These are phyloP conservation scores for Ogataea siamensis DNA, from an alignment of 805 yeast genomes.

Conservation along the genomic window DNA sequence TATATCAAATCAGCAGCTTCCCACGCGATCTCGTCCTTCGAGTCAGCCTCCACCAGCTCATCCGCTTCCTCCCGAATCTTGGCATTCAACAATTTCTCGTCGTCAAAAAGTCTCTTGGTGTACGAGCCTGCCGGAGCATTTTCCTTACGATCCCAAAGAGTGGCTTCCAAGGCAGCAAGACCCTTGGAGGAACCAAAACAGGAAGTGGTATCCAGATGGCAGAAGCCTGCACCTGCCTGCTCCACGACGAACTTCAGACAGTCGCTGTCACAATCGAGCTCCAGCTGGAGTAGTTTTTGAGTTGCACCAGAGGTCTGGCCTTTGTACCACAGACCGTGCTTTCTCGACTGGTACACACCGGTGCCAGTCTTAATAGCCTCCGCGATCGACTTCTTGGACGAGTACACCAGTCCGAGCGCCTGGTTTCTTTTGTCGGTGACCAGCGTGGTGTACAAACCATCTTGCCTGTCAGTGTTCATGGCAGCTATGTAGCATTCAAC, in stretches of 20 bases:
- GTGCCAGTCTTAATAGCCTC: conserved; percentile 78
- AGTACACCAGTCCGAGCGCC: conserved; percentile 87
- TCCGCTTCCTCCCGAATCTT: conserved; percentile 96
- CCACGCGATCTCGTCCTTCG: conserved; percentile 76
- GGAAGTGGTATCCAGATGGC: conserved; percentile 78
- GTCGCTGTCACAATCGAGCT: conserved; percentile 89
- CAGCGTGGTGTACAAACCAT: conserved; percentile 81
- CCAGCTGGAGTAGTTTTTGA: conserved; percentile 66
- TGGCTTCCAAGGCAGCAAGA: conserved; percentile 61
- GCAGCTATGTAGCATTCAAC: conserved; percentile 45
- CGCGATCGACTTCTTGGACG: conserved; percentile 75
- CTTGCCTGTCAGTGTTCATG: conserved; percentile 77
- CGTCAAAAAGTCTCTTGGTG: conserved; percentile 83
- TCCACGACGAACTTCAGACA: conserved; percentile 83
- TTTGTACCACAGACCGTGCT: conserved; percentile 92
- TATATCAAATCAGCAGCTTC: conserved; percentile 90
- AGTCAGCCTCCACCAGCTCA: conserved; percentile 82
- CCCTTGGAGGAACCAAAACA: conserved; percentile 81
- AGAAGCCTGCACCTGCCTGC: conserved; percentile 86
- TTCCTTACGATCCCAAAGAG: conserved; percentile 57
- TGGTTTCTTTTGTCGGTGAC: conserved; percentile 69
- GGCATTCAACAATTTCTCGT: conserved; percentile 71
- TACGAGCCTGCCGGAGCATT: conserved; percentile 93
- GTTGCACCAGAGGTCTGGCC: conserved; percentile 97
- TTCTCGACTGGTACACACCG: conserved; percentile 93